Evolutionary conservation across 345 rosid species (phyloP), one percentile per base, ranked within the genome.

Genomic region (Populus davidiana): DNA sequence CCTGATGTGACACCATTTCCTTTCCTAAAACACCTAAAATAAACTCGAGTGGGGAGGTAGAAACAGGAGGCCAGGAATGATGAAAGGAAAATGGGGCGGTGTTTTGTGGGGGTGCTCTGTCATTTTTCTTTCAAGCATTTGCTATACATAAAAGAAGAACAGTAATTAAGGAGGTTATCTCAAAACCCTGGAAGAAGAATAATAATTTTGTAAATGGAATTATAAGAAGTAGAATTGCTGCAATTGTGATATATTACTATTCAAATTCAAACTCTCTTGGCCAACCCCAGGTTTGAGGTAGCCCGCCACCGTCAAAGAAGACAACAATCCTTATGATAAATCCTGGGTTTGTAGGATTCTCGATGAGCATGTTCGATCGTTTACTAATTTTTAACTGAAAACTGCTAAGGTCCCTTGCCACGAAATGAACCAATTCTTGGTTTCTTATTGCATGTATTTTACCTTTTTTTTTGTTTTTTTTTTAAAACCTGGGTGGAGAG

Each of bases 1-100:
- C 56, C 16, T 47, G 73, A 70, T 47, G 73, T 8, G 73, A 70
- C 73, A 14, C 39, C 73, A 27, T 70, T 44, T 25, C 52, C 59
- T 47, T 39, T 13, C 2, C 8, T 11, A 8, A 39, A 39, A 10
- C 29, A 27, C 27, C 27, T 6, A 36, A 12, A 4, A 36, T 0
- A 16, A 33, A 5, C 18, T 4, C 25, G 6, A 43, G 29, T 69
- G 16, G 18, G 29, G 27, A 39, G 52, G 43, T 12, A 41, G 12
- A 23, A 17, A 6, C 2, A 17, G n/a, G 25, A 23, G 38, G 36
- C 3, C 23, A 7, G 41, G 7, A 6, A 29, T 29, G 18, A 29
- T 54, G 64, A 2, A 29, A 8, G n/a, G 11, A 23, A 56, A 50
- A 18, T 2, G 21, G 59, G n/a, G 5, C 8, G 59, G 59, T 50